Evolutionary conservation across 2,329 filamentous ascomycete species (phyloP), one percentile per base, ranked within the genome.

Genomic region (Curvularia hawaiiensis): DNA sequence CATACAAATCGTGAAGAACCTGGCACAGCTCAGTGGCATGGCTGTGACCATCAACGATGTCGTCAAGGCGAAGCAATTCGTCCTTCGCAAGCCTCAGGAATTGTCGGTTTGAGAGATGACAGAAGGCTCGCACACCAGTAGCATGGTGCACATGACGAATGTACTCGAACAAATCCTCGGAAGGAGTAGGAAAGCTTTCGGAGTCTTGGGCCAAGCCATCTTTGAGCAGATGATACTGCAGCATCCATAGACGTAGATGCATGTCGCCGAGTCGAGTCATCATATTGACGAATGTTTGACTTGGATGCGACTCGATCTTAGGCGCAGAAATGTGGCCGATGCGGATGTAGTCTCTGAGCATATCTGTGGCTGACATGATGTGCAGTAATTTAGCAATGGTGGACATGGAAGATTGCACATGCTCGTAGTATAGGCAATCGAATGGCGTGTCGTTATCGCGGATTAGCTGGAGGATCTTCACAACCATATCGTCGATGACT

Each of bases 21-120:
- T 95, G 58, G 93, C 82, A 16, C 16, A 98, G 84, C 70, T 98
- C 93, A 63, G 89, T 87, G 68, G 97, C 92, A 24, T 72, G 67
- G 28, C 65, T 75, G 24, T 71, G 66, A 81, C 90, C 92, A 64
- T 91, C 91, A 56, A 93, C 88, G 30, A 93, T 85, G 50, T 90
- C 85, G 62, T 88, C 86, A 66, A 94, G 83, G 48, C 87, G 87
- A 26, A 96, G 82, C 45, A 98, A 82, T 71, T 99, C 95, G 6
- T 90, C 84, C 55, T 93, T 94, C 80, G 95, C 89, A 75, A 97
- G 85, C 71, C 92, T 93, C 26, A 98, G 82, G 77, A 99, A 95
- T 18, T 91, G 86, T 71, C 95, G 94, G 72, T 92, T 91, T 0
- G 91, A 91, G 3, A 85, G 83, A 69, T 91, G 94, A 82, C 93